Percentiles rank a stretch among this genome's conserved stretches.
Evolutionary conservation across 768 basidiomycete genomes (phyloP).

Genomic region (Imleria badia): DNA sequence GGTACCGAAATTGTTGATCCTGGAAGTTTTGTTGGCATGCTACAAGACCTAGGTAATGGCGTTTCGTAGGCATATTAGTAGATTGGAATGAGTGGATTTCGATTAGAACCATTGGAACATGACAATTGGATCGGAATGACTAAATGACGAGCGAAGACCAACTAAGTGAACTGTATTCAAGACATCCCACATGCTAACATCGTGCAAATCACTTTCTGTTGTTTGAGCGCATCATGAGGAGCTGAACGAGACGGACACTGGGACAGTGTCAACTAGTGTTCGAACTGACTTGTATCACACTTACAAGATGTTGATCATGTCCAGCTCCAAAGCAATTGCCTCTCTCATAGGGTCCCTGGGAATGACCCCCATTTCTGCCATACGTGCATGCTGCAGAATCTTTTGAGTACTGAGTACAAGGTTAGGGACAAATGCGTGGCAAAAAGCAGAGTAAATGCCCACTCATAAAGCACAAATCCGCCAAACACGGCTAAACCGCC

Average conservation of each 20-base stretch:
- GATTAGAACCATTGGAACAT: not conserved
- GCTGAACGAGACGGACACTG: slow-evolving; percentile 80
- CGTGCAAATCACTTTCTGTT: slow-evolving; percentile 49
- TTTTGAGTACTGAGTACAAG: slow-evolving; percentile 63
- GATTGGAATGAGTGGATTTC: slow-evolving; percentile 39
- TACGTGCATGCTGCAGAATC: slow-evolving; percentile 71
- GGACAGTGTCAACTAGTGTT: slow-evolving; percentile 11
- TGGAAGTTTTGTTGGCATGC: slow-evolving; percentile 71
- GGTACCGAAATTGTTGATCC: slow-evolving; percentile 95
- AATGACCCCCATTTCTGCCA: slow-evolving; percentile 67
- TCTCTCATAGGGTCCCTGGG: slow-evolving; percentile 75
- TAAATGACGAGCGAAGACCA: slow-evolving; percentile 9
- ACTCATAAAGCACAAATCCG: slow-evolving; percentile 88
- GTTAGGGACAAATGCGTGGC: not conserved
- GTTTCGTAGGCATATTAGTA: slow-evolving; percentile 21
- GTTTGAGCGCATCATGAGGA: slow-evolving; percentile 64
- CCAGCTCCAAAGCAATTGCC: slow-evolving; percentile 74
- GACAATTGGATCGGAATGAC: not conserved
- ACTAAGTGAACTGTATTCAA: not conserved
- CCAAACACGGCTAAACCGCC: slow-evolving; percentile 87
- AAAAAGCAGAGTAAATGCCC: slow-evolving; percentile 24
- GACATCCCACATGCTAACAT: not conserved
- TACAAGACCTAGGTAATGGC: slow-evolving; percentile 62
- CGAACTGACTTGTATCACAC: slow-evolving; percentile 22
- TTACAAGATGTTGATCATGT: slow-evolving; percentile 90